A percentile compares a stretch with the other conserved stretches of the same genome.
Evolutionary conservation across 345 rosid genomes (phyloP).

Genomic region (Pistacia atlantica): DNA sequence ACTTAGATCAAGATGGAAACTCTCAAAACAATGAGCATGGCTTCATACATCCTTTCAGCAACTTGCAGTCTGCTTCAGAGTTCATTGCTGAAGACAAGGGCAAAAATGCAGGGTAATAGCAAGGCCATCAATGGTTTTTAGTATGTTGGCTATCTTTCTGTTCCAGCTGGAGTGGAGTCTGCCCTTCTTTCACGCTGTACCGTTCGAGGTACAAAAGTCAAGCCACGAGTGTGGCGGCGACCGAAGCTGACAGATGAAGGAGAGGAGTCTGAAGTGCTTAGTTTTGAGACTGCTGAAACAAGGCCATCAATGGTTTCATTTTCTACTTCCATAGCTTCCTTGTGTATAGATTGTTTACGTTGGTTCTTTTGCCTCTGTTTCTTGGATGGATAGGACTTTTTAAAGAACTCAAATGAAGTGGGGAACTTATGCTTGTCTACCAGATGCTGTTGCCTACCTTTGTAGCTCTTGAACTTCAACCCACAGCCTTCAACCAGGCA

Average conservation of each 20-base stretch:
- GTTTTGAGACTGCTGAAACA: slow-evolving; percentile 75
- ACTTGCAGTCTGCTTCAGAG: slow-evolving; percentile 1
- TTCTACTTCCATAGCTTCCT: slow-evolving; percentile 77
- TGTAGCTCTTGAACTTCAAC: slow-evolving; percentile 73
- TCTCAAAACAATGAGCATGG: neutral
- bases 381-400: slow-evolving; percentile 70
- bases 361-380: slow-evolving; percentile 74
- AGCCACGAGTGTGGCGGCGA: slow-evolving; percentile 68
- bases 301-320: slow-evolving; percentile 62
- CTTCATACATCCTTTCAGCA: neutral
- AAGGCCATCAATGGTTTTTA: neutral
- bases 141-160: slow-evolving; percentile 26
- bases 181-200: slow-evolving; percentile 47
- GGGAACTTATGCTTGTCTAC: slow-evolving; percentile 93
- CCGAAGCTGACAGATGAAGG: slow-evolving; percentile 87
- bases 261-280: slow-evolving; percentile 74
- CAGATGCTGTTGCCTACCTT: slow-evolving; percentile 79
- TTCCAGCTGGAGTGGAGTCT: slow-evolving; percentile 29
- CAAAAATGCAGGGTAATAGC: neutral
- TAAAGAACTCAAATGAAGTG: slow-evolving; percentile 77
- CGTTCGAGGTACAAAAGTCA: slow-evolving; percentile 75
- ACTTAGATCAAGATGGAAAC: neutral
- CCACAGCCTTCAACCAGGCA: slow-evolving; percentile 95
- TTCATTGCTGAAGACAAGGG: neutral
- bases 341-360: slow-evolving; percentile 32